Conservation (phyloP, 106 monocot genomes). For the Dioscorea dumetorum region DNA sequence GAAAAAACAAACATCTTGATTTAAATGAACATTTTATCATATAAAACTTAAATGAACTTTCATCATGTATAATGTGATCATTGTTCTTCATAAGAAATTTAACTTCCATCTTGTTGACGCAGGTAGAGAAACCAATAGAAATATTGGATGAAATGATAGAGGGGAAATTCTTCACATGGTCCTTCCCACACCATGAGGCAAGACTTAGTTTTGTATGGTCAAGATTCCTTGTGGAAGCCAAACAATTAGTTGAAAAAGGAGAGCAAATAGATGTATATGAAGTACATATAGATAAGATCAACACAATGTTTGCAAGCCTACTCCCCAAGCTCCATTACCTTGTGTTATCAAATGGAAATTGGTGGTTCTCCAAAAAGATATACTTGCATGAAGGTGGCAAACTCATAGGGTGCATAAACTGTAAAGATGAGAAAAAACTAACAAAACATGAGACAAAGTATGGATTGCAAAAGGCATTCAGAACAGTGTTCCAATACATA, state of each 20-base stretch:
- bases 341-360: conserved; percentile 47
- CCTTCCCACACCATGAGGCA: conserved; percentile 50
- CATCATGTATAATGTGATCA: no score
- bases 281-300: conserved; percentile 37
- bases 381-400: conserved; percentile 35
- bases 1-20: no score
- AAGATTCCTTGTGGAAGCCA: conserved; percentile 37
- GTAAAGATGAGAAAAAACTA: conserved; percentile 19
- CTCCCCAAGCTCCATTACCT: conserved; percentile 28
- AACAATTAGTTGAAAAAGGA: conserved; percentile 36
- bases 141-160: conserved; percentile 18
- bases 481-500: conserved; percentile 26
- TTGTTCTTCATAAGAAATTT: no score
- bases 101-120: neutral
- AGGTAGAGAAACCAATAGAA: conserved; percentile 43
- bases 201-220: conserved; percentile 44
- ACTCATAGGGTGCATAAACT: conserved; percentile 43
- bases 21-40: no score
- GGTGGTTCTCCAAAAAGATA: conserved; percentile 62
- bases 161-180: conserved; percentile 38
- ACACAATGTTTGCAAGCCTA: conserved; percentile 24
- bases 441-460: conserved; percentile 6
- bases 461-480: conserved; percentile 18
- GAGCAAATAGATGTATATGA: conserved; percentile 19
- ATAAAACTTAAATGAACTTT: no score